Evolutionary conservation across 306 rosid species (phyloP).

Genomic region (Quercus bicolor): DNA sequence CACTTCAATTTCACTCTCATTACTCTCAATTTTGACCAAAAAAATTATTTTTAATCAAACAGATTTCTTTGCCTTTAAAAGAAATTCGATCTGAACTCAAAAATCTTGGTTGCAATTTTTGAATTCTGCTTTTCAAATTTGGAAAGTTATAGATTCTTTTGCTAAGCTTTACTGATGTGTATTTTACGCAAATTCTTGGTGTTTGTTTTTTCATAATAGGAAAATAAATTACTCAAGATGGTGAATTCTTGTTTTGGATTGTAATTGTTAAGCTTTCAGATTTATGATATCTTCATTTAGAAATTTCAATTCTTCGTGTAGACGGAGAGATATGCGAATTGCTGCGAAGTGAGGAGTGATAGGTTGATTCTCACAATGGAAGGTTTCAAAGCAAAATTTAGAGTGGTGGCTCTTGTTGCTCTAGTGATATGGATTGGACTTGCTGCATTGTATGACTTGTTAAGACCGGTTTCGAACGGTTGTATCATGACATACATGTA

Average conservation of each 20-base stretch:
- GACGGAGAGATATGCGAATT: slow-evolving; percentile 10
- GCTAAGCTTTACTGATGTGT: not conserved
- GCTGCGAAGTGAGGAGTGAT: slow-evolving; percentile 8
- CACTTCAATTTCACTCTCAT: too few relatives aligned
- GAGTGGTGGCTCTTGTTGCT: slow-evolving; percentile 49
- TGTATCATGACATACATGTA: slow-evolving; percentile 96
- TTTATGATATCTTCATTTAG: not conserved
- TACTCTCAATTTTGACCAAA: too few relatives aligned
- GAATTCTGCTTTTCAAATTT: not conserved
- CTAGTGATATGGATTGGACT: slow-evolving; percentile 48
- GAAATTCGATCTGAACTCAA: not conserved
- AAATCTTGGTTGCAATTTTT: not conserved
- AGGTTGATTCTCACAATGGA: slow-evolving; percentile 32
- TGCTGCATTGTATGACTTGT: slow-evolving; percentile 60
- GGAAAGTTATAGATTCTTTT: not conserved
- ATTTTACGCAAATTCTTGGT: too few relatives aligned
- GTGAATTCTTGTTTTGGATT: not conserved
- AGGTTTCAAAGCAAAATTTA: slow-evolving; percentile 57
- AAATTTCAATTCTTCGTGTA: not conserved
- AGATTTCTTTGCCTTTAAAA: not conserved
- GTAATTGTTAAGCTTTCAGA: not conserved
- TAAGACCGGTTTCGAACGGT: slow-evolving; percentile 80
- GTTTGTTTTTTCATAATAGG: too few relatives aligned
- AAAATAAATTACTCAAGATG: too few relatives aligned
- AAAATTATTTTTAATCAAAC: too few relatives aligned